Evolutionary conservation across 176 grass and related monocot species (phyloP).

Genomic region (Typha latifolia): DNA sequence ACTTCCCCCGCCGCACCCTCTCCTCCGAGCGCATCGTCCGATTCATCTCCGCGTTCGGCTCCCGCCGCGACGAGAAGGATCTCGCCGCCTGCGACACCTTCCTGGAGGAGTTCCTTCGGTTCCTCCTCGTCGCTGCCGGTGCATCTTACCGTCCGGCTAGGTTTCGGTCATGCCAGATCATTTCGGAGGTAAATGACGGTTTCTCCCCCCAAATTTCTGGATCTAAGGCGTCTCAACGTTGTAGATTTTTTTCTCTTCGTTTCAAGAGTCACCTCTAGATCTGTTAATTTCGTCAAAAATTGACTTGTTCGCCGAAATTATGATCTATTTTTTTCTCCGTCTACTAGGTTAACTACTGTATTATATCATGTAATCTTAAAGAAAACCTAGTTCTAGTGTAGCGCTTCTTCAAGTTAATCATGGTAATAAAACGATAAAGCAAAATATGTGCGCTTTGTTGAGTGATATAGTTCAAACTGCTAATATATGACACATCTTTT

Average conservation of each 20-base stretch:
- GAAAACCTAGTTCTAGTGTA: too few species aligned
- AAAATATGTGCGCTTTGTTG: background rate
- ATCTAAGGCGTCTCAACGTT: background rate
- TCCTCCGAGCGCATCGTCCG: slow-evolving; percentile 48
- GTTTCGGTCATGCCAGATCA: slow-evolving; percentile 66
- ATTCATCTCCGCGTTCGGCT: slow-evolving; percentile 48
- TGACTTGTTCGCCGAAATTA: too few species aligned
- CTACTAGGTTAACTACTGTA: too few species aligned
- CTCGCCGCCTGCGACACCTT: slow-evolving; percentile 25
- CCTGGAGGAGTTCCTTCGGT: slow-evolving; percentile 64
- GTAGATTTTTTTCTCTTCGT: background rate
- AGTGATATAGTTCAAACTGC: background rate
- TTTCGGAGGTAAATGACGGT: slow-evolving; percentile 43
- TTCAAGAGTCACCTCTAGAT: background rate
- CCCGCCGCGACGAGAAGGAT: slow-evolving; percentile 16
- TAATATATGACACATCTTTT: slow-evolving; percentile 9
- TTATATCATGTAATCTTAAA: too few species aligned
- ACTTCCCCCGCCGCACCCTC: slow-evolving; percentile 1
- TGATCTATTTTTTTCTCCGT: too few species aligned
- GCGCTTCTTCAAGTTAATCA: too few species aligned
- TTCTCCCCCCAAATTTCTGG: background rate
- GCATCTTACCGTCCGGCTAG: slow-evolving; percentile 47
- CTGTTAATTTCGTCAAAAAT: too few species aligned
- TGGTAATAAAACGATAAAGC: too few species aligned
- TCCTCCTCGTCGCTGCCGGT: slow-evolving; percentile 46